Conservation (phyloP, 1,139 yeast species). For the Entelexis sorbosivorans region DNA sequence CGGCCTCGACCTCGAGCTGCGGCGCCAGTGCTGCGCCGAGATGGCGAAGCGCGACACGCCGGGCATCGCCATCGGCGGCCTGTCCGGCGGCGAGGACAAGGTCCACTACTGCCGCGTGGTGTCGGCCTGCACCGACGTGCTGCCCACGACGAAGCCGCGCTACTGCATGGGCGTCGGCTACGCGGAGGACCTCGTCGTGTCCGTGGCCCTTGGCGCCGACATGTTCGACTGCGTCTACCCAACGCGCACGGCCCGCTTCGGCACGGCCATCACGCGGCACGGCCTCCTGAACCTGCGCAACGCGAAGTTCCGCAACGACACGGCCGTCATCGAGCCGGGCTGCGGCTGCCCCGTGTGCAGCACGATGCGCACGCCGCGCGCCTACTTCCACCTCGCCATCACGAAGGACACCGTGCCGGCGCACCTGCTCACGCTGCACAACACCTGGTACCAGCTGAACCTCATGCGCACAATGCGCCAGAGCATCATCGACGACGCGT, state of each 20-base stretch:
- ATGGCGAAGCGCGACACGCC: slow-evolving; percentile 38
- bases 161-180: slow-evolving; percentile 42
- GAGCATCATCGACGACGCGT: slow-evolving; percentile 34
- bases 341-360: slow-evolving; percentile 37
- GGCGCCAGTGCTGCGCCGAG: slow-evolving; percentile 34
- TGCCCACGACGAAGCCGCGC: slow-evolving; percentile 36
- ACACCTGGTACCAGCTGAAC: slow-evolving; percentile 36
- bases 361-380: slow-evolving; percentile 34
- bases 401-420: slow-evolving; percentile 38
- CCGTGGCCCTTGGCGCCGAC: slow-evolving; percentile 39
- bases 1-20: slow-evolving; percentile 35
- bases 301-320: slow-evolving; percentile 30
- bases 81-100: slow-evolving; percentile 39
- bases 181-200: slow-evolving; percentile 38
- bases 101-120: slow-evolving; percentile 34
- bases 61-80: slow-evolving; percentile 40
- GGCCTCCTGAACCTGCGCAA: slow-evolving; percentile 34
- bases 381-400: slow-evolving; percentile 32
- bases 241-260: slow-evolving; percentile 39
- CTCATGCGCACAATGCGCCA: slow-evolving; percentile 35
- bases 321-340: slow-evolving; percentile 33
- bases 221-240: slow-evolving; percentile 40
- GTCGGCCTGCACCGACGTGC: slow-evolving; percentile 33
- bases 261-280: slow-evolving; percentile 36
- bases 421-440: slow-evolving; percentile 36